phyloP scores from a whole-genome alignment of 805 yeast species.

The Zygosaccharomyces gambellarensis region DNA sequence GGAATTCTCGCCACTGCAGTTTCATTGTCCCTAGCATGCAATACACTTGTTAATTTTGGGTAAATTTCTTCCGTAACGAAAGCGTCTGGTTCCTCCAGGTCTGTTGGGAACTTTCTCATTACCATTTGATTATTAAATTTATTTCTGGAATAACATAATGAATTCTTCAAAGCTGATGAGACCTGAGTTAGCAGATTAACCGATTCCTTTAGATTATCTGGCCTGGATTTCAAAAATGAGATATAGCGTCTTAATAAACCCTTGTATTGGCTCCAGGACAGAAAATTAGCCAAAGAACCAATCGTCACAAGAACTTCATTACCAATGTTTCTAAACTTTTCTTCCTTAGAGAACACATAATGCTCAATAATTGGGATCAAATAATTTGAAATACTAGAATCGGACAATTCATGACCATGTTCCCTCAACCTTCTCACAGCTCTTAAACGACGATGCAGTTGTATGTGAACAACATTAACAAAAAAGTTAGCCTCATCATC shows the following conservation, averaged over 20 bases:
- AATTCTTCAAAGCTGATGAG: constrained; percentile 45
- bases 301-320: constrained; percentile 64
- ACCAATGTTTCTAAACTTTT: constrained; percentile 54
- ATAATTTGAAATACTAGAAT: constrained; percentile 67
- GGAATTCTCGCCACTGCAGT: constrained; percentile 72
- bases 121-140: constrained; percentile 15
- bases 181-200: constrained; percentile 56
- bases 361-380: constrained; percentile 81
- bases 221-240: constrained; percentile 42
- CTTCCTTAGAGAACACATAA: constrained; percentile 58
- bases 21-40: constrained; percentile 69
- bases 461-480: constrained; percentile 73
- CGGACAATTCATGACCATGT: constrained; percentile 43
- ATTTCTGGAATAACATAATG: constrained; percentile 28
- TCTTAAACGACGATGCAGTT: constrained; percentile 76
- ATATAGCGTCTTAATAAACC: constrained; percentile 71
- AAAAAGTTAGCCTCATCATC: constrained; percentile 85
- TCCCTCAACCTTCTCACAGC: constrained; percentile 66
- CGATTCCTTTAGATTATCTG: constrained; percentile 49
- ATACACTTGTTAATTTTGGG: constrained; percentile 55
- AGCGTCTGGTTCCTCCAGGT: constrained; percentile 37
- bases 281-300: constrained; percentile 49
- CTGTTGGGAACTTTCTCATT: constrained; percentile 36
- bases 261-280: constrained; percentile 76
- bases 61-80: constrained; percentile 55